Base-by-base conservation (phyloP, 768 basidiomycete genomes). In the Russula earlei region DNA sequence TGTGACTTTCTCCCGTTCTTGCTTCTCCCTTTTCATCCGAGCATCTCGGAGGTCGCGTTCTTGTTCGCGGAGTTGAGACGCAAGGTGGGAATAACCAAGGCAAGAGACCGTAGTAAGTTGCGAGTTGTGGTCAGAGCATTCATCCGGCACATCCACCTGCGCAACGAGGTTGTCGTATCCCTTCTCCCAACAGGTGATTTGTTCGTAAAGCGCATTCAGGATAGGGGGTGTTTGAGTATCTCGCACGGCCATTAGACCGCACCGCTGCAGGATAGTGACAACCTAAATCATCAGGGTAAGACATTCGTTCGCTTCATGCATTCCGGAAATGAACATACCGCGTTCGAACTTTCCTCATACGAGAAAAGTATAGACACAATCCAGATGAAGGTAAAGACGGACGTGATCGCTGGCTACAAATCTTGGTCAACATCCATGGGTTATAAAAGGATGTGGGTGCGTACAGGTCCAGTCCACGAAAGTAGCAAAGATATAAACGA, bases 391-490 rank as follows among this genome's bases (percentile, higher is more conserved):
- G 25, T 38, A 8, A 44, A 29, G 34, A 31, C 6, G 19, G 17
- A 20, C 6, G 41, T 25, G 22, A 44, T n/a, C 0, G 27, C 24
- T 33, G 25, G 55, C 55, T 56, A 7, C 1, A 24, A 29, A 38
- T 29, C 3, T n/a, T 14, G 25, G 34, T 56, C 27, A 45, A 19
- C 34, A 34, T 14, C 8, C 9, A 27, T 36, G 48, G 3, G 7
- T 12, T 3, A 19, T 19, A 2, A 27, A 19, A 10, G 24, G 17
- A 2, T 17, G 10, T 19, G 6, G 20, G 10, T n/a, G 20, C 51
- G 44, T 34, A 58, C 56, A 25, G 46, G 51, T 48, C 46, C 46
- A 15, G 38, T 52, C 56, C 56, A 57, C 7, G 36, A 15, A 1
- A 47, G 24, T 2, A 42, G 10, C 4, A 56, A 11, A 4, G 45